Base-by-base conservation (phyloP, 805 yeast species). In the Tetrapisispora fleetii region DNA sequence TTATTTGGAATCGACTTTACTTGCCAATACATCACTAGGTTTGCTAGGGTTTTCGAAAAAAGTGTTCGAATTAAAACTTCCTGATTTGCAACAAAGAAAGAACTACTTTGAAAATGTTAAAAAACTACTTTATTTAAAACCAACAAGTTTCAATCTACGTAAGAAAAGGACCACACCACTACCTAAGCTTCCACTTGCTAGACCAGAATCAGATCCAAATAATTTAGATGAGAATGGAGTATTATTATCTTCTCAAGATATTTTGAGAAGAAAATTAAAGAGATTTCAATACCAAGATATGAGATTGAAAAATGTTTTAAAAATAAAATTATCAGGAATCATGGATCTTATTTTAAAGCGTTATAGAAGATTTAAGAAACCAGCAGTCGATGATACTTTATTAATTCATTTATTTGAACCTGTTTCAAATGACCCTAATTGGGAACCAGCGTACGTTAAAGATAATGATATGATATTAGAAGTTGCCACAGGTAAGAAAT, bases 311-410 rank as follows among this genome's bases (percentile, higher is more conserved):
- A 91, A 91, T 63, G 74, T 85, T 16, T 69, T 93, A 49, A 93
- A 91, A 65, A 80, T 93, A 50, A 89, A 85, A 64, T 72, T 93
- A 30, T 82, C 95, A 6, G 90, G 86, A 0, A 68, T 93, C 38
- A 85, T 93, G 93, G 98, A 93, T 54, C 67, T 86, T 21, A 85
- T 91, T 71, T 89, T 90, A 62, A 80, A 72, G 50, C 74, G 97
- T 43, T 93, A 91, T 63, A 88, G 88, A 59, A 72, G 96, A 48
- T 93, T 93, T 71, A 83, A 82, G 58, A 93, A 90, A 59, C 98
- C 99, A 0, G 74, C 85, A 0, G 79, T 93, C 49, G 98, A 91
- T 49, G 96, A 89, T 53, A 69, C 75, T 17, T 71, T 75, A 14
- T 69, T 91, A 44, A 71, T 79, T 22, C 95, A 89, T 64, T 68